A percentile compares a stretch with the other conserved stretches of the same genome.
phyloP scores from a whole-genome alignment of 257 asterid species.

The Solanum tacnaense region DNA sequence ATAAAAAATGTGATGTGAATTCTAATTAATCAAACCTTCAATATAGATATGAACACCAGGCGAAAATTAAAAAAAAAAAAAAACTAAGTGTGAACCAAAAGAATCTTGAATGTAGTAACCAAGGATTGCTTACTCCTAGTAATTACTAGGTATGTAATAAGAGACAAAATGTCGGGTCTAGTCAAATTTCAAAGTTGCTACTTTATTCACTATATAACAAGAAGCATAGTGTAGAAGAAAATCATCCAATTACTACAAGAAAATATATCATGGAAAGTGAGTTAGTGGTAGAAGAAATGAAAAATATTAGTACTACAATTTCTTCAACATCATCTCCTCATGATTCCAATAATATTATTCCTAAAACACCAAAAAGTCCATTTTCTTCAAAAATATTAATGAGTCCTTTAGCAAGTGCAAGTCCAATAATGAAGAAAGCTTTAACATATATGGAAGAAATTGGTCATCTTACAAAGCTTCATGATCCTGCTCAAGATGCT shows the following conservation, averaged over 20 bases:
- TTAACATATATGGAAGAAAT: constrained; percentile 46
- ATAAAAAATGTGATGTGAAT: too few species aligned
- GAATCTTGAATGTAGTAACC: too few species aligned
- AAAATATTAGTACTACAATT: not conserved
- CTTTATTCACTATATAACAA: not conserved
- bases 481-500: constrained; percentile 48
- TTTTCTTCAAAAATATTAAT: constrained; percentile 26
- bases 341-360: constrained; percentile 1
- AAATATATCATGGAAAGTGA: constrained; percentile 13
- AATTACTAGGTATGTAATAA: not conserved
- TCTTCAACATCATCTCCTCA: constrained; percentile 15
- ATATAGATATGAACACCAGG: not conserved
- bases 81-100: not conserved
- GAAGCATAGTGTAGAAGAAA: not conserved
- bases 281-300: constrained; percentile 24
- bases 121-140: not conserved
- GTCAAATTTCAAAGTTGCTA: not conserved
- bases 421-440: constrained; percentile 66
- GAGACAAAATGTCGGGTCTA: not conserved
- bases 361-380: constrained; percentile 47
- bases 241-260: not conserved
- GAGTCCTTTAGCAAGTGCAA: constrained; percentile 66
- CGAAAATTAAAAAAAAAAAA: accelerated
- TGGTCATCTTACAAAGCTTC: constrained; percentile 59
- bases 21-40: not conserved